A percentile compares a stretch with the other conserved stretches of the same genome.
Evolutionary conservation across 805 yeast species (phyloP).

Genomic region (Candida coquimbonensis): DNA sequence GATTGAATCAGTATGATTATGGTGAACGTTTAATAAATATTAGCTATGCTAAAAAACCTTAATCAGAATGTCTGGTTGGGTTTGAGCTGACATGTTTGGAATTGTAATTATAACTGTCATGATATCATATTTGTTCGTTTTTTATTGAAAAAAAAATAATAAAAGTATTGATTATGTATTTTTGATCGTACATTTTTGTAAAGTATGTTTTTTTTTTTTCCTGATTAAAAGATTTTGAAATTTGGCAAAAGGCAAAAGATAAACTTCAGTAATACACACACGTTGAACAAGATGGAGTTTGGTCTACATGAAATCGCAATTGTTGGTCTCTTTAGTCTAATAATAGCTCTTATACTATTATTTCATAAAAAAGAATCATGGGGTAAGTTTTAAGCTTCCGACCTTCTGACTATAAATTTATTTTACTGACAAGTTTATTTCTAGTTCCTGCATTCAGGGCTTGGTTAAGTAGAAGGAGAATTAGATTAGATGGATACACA

Average conservation of each 20-base stretch:
- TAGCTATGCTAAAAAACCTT: slow-evolving; percentile 45
- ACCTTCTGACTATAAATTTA: background rate
- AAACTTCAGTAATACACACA: background rate
- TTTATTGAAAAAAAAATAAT: no score
- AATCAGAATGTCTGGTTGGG: background rate
- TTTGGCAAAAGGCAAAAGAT: no score
- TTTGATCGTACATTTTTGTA: background rate
- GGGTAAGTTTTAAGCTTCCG: background rate
- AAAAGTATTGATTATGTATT: background rate
- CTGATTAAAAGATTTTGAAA: no score
- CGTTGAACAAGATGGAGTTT: background rate
- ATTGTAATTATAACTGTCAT: background rate
- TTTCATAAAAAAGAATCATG: background rate
- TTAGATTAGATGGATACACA: slow-evolving; percentile 21
- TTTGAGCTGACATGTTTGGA: background rate
- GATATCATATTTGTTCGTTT: no score
- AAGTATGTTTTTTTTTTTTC: background rate
- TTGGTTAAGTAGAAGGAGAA: slow-evolving; percentile 19
- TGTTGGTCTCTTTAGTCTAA: background rate
- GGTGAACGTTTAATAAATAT: slow-evolving; percentile 73
- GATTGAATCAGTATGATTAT: slow-evolving; percentile 72
- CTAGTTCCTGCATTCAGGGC: slow-evolving; percentile 17
- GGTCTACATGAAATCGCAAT: background rate
- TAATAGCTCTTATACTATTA: background rate
- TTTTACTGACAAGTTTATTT: background rate